A percentile compares a stretch with the other conserved stretches of the same genome.
These are phyloP conservation scores for Cyamopsis tetragonoloba DNA, from an alignment of 306 rosid species.

Conservation along the genomic window DNA sequence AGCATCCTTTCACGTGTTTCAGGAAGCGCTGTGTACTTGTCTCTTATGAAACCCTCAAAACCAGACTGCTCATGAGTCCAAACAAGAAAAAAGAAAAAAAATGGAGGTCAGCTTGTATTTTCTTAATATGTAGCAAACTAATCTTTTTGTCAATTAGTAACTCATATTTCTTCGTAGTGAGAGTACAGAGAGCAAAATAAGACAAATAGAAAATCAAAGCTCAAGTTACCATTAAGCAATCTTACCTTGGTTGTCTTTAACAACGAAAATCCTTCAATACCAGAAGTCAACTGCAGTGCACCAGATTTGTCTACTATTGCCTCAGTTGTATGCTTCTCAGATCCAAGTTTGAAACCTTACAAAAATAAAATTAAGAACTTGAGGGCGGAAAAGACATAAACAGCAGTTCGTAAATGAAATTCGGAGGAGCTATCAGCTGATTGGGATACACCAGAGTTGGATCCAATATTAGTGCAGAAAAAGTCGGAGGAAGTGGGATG, in stretches of 20 bases:
- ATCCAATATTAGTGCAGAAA: background rate
- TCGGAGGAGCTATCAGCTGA: background rate
- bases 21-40: conserved; percentile 84
- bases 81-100: background rate
- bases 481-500: background rate
- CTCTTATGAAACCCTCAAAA: conserved; percentile 79
- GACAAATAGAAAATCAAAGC: background rate
- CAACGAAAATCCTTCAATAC: conserved; percentile 72
- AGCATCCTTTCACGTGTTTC: conserved; percentile 85
- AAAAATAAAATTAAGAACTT: conserved; percentile 4
- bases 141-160: background rate
- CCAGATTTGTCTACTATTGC: conserved; percentile 65
- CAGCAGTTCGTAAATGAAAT: background rate
- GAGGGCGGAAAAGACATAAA: conserved; percentile 1
- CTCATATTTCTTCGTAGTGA: background rate
- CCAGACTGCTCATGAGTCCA: conserved; percentile 69
- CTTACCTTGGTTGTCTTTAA: conserved; percentile 83
- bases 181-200: background rate
- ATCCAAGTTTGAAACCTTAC: conserved; percentile 92
- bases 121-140: background rate
- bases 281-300: conserved; percentile 66
- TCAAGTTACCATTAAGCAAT: conserved; percentile 4
- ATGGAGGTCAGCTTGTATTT: background rate
- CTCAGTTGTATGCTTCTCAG: conserved; percentile 83
- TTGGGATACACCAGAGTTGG: background rate